Evolutionary conservation across 257 asterid species (phyloP).

Genomic region (Agastache rugosa): DNA sequence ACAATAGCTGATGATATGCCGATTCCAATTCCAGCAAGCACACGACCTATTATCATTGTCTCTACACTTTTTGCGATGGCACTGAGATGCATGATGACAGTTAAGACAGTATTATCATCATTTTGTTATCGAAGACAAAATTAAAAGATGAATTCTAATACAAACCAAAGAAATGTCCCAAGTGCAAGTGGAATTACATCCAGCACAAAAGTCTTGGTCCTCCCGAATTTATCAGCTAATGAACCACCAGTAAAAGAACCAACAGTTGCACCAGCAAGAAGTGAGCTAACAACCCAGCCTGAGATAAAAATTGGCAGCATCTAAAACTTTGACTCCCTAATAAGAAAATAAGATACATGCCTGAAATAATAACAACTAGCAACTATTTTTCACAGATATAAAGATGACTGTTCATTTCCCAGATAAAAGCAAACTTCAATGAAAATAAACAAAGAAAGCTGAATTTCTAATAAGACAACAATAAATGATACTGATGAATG

Average conservation of each 20-base stretch:
- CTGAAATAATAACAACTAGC: constrained; percentile 1
- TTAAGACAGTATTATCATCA: constrained; percentile 10
- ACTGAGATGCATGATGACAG: constrained; percentile 51
- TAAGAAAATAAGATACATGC: constrained; percentile 5
- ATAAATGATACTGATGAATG: no score
- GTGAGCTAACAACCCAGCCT: constrained; percentile 99
- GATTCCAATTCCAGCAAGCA: constrained; percentile 91
- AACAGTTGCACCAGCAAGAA: constrained; percentile 98
- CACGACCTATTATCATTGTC: constrained; percentile 89
- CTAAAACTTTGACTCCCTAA: constrained; percentile 15
- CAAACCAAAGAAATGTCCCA: constrained; percentile 92
- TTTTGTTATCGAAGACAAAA: constrained; percentile 16
- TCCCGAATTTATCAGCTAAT: constrained; percentile 91
- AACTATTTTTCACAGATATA: neutral
- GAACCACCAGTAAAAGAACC: constrained; percentile 99
- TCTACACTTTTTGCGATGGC: constrained; percentile 82
- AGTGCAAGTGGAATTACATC: constrained; percentile 89
- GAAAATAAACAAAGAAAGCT: neutral
- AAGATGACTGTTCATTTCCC: neutral
- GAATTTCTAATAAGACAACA: no score
- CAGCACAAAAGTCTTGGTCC: constrained; percentile 89
- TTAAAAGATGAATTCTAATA: constrained; percentile 28
- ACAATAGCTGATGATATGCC: constrained; percentile 98
- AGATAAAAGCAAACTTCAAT: neutral
- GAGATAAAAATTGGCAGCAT: constrained; percentile 30